phyloP scores from a whole-genome alignment of 1,139 yeast species.

The Kluyveromyces sp. region DNA sequence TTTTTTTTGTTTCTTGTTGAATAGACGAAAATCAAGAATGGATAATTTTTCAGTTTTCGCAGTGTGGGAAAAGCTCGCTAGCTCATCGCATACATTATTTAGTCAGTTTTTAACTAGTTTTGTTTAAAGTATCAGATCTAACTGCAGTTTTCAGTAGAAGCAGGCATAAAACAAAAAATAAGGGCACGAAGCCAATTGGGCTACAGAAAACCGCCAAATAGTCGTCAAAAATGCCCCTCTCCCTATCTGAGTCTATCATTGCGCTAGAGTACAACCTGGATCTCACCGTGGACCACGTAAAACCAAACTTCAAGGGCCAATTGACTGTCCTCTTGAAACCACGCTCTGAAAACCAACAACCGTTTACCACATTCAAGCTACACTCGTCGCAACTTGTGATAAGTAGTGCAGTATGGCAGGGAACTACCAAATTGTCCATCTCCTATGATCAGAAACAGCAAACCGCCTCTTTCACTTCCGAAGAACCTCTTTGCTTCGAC shows the following conservation, averaged over 20 bases:
- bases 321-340: conserved; percentile 32
- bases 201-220: not conserved
- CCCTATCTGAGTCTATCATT: conserved; percentile 30
- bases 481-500: conserved; percentile 3
- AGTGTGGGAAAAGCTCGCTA: too few relatives aligned
- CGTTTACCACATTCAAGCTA: conserved; percentile 27
- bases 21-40: too few relatives aligned
- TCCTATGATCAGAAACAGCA: conserved; percentile 37
- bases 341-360: conserved; percentile 15
- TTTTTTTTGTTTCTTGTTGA: too few relatives aligned
- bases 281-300: conserved; percentile 40
- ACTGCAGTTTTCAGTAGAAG: too few relatives aligned
- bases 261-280: conserved; percentile 41
- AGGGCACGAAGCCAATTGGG: too few relatives aligned
- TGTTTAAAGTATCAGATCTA: too few relatives aligned
- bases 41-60: too few relatives aligned
- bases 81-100: too few relatives aligned
- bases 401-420: conserved; percentile 25
- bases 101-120: too few relatives aligned
- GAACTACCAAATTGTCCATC: conserved; percentile 28
- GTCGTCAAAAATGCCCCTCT: not conserved
- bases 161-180: too few relatives aligned
- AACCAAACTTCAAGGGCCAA: conserved; percentile 50
- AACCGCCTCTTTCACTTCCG: conserved; percentile 21
- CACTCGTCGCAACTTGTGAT: conserved; percentile 40